A percentile compares a stretch with the other conserved stretches of the same genome.
Evolutionary conservation across 2,329 filamentous ascomycete genomes (phyloP).

Genomic region (Neonectria coccinea): DNA sequence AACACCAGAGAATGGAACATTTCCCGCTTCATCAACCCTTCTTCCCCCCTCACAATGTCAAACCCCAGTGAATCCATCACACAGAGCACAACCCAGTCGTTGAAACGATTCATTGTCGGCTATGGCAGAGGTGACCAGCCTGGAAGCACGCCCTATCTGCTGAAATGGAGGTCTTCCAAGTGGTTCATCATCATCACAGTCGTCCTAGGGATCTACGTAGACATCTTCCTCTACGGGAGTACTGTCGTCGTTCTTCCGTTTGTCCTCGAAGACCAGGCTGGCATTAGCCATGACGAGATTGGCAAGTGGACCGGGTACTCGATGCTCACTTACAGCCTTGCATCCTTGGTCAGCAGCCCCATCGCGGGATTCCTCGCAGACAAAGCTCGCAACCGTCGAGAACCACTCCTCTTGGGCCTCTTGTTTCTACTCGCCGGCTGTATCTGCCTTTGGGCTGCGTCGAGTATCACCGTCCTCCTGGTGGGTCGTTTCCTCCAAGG

Average conservation of each 20-base stretch:
- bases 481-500: slow-evolving; percentile 26
- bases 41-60: slow-evolving; percentile 1
- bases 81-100: neutral
- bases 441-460: slow-evolving; percentile 21
- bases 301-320: slow-evolving; percentile 21
- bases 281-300: slow-evolving; percentile 6
- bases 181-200: slow-evolving; percentile 29
- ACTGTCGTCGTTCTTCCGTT: slow-evolving; percentile 33
- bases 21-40: neutral
- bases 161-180: slow-evolving; percentile 20
- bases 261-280: slow-evolving; percentile 23
- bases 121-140: neutral
- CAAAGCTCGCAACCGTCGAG: slow-evolving; percentile 21
- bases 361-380: slow-evolving; percentile 27
- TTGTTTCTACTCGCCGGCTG: slow-evolving; percentile 21
- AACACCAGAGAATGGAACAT: neutral
- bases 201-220: slow-evolving; percentile 29
- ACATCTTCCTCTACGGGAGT: slow-evolving; percentile 33
- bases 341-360: slow-evolving; percentile 23
- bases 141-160: neutral
- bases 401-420: slow-evolving; percentile 23
- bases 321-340: slow-evolving; percentile 28
- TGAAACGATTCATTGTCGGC: slow-evolving; percentile 17
- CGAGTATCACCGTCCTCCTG: slow-evolving; percentile 4
- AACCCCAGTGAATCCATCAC: neutral